Evolutionary conservation across 2,329 filamentous ascomycete genomes (phyloP).

Genomic region (Colletotrichum cereale): DNA sequence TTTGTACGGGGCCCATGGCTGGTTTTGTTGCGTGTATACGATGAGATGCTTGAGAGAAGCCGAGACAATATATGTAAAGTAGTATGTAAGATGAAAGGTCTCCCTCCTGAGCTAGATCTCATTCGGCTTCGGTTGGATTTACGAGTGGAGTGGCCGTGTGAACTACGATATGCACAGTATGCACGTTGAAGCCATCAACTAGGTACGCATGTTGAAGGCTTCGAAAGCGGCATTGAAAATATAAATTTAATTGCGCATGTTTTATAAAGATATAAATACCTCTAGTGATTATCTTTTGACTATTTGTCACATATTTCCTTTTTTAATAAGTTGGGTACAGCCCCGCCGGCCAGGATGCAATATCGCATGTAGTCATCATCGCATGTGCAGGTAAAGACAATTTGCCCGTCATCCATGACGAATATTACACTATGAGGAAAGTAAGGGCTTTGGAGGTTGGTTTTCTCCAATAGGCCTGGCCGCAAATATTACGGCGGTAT

Average conservation of each 20-base stretch:
- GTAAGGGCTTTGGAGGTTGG: no score
- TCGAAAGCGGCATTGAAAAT: neutral
- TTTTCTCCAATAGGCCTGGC: no score
- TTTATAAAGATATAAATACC: neutral
- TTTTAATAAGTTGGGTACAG: neutral
- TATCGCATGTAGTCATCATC: no score
- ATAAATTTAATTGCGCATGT: neutral
- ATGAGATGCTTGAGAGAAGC: neutral
- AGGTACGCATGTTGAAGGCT: neutral
- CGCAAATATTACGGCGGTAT: no score
- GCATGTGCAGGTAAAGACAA: no score
- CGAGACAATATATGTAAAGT: neutral
- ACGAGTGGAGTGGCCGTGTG: neutral
- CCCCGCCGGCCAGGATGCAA: neutral
- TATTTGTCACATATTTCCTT: no score
- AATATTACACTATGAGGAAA: no score
- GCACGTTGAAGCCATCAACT: no score
- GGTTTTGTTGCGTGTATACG: neutral
- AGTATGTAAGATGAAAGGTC: neutral
- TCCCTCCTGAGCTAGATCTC: neutral
- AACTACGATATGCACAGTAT: neutral
- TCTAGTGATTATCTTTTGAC: no score
- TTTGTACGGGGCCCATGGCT: slow-evolving; percentile 35
- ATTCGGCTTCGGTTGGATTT: neutral
- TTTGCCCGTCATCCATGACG: no score